Conservation (phyloP, 192 early-diverging fungal species). For the Linnemannia exigua region DNA sequence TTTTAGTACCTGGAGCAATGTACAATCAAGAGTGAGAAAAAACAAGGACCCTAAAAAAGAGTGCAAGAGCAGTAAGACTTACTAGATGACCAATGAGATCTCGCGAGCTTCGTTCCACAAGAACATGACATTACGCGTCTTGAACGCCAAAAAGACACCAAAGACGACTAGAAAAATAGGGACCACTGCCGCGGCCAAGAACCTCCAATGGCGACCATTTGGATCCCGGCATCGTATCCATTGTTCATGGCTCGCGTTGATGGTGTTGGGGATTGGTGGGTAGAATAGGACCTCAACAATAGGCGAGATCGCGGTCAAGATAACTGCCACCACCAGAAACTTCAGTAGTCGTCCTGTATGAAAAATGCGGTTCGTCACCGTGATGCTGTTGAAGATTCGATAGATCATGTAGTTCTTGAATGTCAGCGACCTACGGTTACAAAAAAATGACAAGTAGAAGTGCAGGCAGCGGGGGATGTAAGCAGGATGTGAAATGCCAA, state of each 20-base stretch:
- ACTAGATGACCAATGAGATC: conserved; percentile 36
- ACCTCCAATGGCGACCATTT: background rate
- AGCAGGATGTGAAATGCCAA: too few relatives aligned
- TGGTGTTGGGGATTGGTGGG: background rate
- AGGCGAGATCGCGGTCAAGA: background rate
- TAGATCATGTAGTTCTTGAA: conserved; percentile 67
- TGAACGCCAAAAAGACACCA: conserved; percentile 38
- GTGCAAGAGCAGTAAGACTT: conserved; percentile 21
- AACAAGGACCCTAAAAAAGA: too few relatives aligned
- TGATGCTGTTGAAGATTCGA: conserved; percentile 62
- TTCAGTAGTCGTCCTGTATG: conserved; percentile 12
- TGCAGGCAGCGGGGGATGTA: too few relatives aligned
- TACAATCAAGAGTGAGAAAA: background rate
- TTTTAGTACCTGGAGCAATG: background rate
- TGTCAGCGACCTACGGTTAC: conserved; percentile 53
- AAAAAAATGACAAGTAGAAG: too few relatives aligned
- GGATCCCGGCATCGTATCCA: conserved; percentile 14
- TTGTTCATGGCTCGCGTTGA: background rate
- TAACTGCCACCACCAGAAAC: background rate
- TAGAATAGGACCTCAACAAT: background rate
- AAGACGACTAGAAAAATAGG: conserved; percentile 24
- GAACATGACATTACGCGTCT: conserved; percentile 23
- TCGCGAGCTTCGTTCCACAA: conserved; percentile 45
- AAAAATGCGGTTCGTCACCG: conserved; percentile 27
- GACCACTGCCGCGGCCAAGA: background rate